Evolutionary conservation across 352 stramenopile species (phyloP).

Genomic region (Phytophthora quininea): DNA sequence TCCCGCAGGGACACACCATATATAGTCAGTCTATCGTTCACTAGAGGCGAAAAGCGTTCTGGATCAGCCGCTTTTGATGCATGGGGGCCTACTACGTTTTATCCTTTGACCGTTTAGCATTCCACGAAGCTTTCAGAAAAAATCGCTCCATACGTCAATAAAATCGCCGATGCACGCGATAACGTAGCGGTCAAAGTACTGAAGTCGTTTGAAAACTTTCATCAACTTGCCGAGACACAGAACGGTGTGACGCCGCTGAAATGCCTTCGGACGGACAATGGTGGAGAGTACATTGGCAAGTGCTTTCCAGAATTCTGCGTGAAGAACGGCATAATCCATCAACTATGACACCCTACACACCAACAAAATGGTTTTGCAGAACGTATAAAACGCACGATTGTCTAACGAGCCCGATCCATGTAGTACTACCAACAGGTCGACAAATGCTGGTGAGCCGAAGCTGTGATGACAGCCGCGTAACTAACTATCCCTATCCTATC

Average conservation of each 20-base stretch:
- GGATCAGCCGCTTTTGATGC: background rate
- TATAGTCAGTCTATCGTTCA: background rate
- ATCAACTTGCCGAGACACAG: too few relatives aligned
- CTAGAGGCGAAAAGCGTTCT: background rate
- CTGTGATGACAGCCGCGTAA: background rate
- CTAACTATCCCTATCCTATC: too few relatives aligned
- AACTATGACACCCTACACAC: constrained; percentile 15
- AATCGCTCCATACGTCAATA: background rate
- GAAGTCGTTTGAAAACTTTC: too few relatives aligned
- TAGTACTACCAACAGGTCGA: constrained; percentile 11
- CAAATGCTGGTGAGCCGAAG: constrained; percentile 12
- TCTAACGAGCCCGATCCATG: constrained; percentile 18
- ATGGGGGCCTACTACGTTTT: background rate
- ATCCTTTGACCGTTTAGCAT: background rate
- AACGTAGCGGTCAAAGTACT: too few relatives aligned
- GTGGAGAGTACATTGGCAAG: constrained; percentile 1
- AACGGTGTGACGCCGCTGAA: too few relatives aligned
- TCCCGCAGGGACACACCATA: background rate
- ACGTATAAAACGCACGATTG: constrained; percentile 29
- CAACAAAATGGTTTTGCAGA: constrained; percentile 30
- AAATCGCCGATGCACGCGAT: too few relatives aligned
- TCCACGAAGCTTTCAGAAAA: background rate
- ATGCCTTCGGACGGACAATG: too few relatives aligned
- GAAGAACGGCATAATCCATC: constrained; percentile 17
- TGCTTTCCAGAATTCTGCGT: constrained; percentile 13